A percentile compares a stretch with the other conserved stretches of the same genome.
phyloP scores from a whole-genome alignment of 2,329 filamentous ascomycete genomes.

The Lizonia empirigonia region DNA sequence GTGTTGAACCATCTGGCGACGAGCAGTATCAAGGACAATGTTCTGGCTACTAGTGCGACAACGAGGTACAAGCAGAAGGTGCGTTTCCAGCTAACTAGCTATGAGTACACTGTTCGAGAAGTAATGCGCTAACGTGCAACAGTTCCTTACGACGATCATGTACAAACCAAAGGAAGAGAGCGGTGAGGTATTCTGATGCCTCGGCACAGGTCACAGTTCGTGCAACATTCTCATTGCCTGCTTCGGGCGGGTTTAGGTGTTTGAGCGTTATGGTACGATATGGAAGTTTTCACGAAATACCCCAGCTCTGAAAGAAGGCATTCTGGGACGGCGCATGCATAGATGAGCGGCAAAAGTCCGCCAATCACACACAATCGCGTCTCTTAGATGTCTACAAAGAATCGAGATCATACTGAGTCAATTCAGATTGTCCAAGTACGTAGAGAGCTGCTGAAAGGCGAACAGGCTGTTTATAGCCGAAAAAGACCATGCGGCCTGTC shows the following conservation, averaged over 20 bases:
- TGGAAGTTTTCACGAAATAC: conserved; percentile 13
- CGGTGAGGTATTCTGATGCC: conserved; percentile 11
- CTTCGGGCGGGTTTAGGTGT: conserved; percentile 1
- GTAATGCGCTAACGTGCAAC: conserved; percentile 17
- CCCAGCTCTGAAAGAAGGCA: conserved; percentile 2
- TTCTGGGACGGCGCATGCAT: neutral
- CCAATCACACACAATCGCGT: neutral
- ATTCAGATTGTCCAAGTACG: too few species aligned
- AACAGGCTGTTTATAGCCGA: too few species aligned
- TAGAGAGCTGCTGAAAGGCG: too few species aligned
- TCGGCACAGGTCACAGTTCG: neutral
- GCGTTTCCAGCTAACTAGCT: conserved; percentile 24
- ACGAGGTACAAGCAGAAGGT: conserved; percentile 98
- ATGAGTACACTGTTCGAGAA: neutral
- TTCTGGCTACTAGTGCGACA: conserved; percentile 92
- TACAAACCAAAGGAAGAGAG: conserved; percentile 79
- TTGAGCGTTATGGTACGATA: conserved; percentile 11
- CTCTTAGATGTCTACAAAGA: neutral
- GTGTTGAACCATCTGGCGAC: conserved; percentile 96
- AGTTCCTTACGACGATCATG: conserved; percentile 98
- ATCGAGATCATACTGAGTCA: too few species aligned
- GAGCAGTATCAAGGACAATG: conserved; percentile 96
- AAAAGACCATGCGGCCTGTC: too few species aligned
- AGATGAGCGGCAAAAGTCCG: neutral
- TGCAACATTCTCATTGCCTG: neutral